These are phyloP conservation scores for Leccinum aurantiacum DNA, from an alignment of 768 basidiomycete genomes.

Conservation along the genomic window DNA sequence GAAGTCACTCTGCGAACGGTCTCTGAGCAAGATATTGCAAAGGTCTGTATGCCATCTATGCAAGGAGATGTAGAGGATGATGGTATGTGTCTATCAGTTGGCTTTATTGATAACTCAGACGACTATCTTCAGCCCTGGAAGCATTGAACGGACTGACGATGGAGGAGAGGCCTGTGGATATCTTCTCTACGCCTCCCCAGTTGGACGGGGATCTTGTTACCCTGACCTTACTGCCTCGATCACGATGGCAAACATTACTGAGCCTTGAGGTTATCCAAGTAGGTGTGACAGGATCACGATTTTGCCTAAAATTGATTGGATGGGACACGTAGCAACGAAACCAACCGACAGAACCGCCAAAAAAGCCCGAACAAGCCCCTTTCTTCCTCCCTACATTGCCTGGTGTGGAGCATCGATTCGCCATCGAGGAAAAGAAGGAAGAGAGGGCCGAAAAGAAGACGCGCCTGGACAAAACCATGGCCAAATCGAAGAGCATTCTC, in stretches of 20 bases:
- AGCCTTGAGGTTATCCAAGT: slow-evolving; percentile 94
- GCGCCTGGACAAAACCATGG: slow-evolving; percentile 52
- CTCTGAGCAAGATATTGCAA: slow-evolving; percentile 69
- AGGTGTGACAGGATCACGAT: slow-evolving; percentile 19
- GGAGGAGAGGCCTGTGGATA: slow-evolving; percentile 60
- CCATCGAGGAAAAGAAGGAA: slow-evolving; percentile 44
- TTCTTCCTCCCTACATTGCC: slow-evolving; percentile 95
- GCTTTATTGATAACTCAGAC: slow-evolving; percentile 9
- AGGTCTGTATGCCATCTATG: slow-evolving; percentile 76
- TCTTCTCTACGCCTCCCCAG: slow-evolving; percentile 85
- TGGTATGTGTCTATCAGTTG: slow-evolving; percentile 43
- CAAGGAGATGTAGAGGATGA: slow-evolving; percentile 81
- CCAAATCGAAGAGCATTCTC: slow-evolving; percentile 66
- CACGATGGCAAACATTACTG: slow-evolving; percentile 95
- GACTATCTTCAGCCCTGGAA: slow-evolving; percentile 54
- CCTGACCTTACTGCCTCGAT: slow-evolving; percentile 85
- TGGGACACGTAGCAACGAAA: slow-evolving; percentile 71
- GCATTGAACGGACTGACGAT: slow-evolving; percentile 64
- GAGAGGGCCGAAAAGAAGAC: slow-evolving; percentile 43
- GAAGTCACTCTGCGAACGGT: slow-evolving; percentile 82
- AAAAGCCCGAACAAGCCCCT: slow-evolving; percentile 92
- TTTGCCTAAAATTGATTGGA: neutral
- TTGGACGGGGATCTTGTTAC: slow-evolving; percentile 91
- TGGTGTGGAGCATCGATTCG: slow-evolving; percentile 84
- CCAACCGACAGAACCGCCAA: slow-evolving; percentile 94